A percentile compares a stretch with the other conserved stretches of the same genome.
Conservation (phyloP, 2,329 filamentous ascomycete genomes). For the Scytalidium sp. region DNA sequence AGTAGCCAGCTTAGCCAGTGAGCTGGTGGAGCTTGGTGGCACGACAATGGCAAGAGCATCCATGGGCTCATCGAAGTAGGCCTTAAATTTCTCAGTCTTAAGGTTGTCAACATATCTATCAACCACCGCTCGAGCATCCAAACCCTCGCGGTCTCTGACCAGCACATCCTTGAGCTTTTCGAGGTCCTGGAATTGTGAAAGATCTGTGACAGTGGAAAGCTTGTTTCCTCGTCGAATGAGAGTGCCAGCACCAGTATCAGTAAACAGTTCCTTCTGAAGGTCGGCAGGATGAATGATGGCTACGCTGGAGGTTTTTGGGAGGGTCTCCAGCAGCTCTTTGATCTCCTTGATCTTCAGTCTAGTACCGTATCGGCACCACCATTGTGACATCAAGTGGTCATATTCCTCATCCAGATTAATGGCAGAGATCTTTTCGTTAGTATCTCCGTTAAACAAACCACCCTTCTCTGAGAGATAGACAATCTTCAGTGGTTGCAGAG, state of each 20-base stretch:
- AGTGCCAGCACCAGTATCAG: conserved; percentile 90
- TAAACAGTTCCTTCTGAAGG: conserved; percentile 95
- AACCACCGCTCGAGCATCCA: conserved; percentile 79
- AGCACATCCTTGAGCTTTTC: conserved; percentile 78
- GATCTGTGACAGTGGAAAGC: conserved; percentile 68
- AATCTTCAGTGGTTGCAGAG: conserved; percentile 91
- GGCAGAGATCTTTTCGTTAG: conserved; percentile 91
- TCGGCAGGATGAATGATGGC: conserved; percentile 97
- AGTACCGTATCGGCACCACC: conserved; percentile 94
- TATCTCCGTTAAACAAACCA: conserved; percentile 88
- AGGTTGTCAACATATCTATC: conserved; percentile 83
- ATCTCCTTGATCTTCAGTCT: conserved; percentile 97
- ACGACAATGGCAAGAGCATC: conserved; percentile 88
- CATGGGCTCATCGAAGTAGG: conserved; percentile 93
- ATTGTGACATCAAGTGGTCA: conserved; percentile 85
- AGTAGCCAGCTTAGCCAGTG: conserved; percentile 80
- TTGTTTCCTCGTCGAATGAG: conserved; percentile 91
- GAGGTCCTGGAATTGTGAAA: conserved; percentile 74
- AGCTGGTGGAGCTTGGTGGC: conserved; percentile 62
- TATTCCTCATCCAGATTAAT: conserved; percentile 98
- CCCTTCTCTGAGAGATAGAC: conserved; percentile 99
- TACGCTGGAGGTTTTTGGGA: conserved; percentile 89
- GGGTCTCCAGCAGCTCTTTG: conserved; percentile 84
- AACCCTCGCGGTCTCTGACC: conserved; percentile 74
- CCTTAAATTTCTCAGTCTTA: conserved; percentile 75